A percentile compares a stretch with the other conserved stretches of the same genome.
Conservation (phyloP, 345 rosid species). For the Gynandropsis gynandra region DNA sequence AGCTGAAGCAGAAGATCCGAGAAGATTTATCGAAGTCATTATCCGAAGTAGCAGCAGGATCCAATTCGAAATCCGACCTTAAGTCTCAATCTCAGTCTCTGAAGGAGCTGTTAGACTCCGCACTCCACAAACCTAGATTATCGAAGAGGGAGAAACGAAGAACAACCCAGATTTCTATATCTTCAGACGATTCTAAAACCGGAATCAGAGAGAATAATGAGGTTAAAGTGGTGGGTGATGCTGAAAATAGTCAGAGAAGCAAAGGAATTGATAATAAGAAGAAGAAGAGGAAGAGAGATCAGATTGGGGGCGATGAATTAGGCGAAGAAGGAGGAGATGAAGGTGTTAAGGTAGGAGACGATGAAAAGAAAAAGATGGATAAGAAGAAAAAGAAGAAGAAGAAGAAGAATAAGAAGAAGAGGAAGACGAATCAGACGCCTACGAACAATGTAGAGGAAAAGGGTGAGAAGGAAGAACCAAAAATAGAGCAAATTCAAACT, state of each 20-base stretch:
- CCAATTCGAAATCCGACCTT: constrained; percentile 16
- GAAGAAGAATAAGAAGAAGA: constrained; percentile 25
- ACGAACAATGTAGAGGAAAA: constrained; percentile 19
- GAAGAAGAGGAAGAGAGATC: constrained; percentile 32
- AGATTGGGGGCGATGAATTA: constrained; percentile 12
- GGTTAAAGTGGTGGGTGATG: constrained; percentile 3
- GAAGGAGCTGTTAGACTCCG: constrained; percentile 49
- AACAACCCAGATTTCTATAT: constrained; percentile 27
- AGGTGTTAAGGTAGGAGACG: constrained; percentile 20
- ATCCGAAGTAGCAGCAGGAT: constrained; percentile 20
- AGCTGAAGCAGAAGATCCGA: constrained; percentile 78
- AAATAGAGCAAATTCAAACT: constrained; percentile 20
- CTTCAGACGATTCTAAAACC: constrained; percentile 11
- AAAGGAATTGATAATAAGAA: constrained; percentile 21
- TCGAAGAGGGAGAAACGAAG: constrained; percentile 74
- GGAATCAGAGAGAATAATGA: constrained; percentile 3
- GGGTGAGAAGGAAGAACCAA: constrained; percentile 17
- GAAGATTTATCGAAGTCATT: constrained; percentile 38
- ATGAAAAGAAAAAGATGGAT: constrained; percentile 16
- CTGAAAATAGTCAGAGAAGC: constrained; percentile 8
- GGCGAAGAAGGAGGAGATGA: constrained; percentile 20
- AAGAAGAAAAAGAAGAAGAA: constrained; percentile 27
- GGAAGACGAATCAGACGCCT: constrained; percentile 24
- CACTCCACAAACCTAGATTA: constrained; percentile 50
- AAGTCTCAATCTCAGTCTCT: constrained; percentile 37